Evolutionary conservation across 495 filamentous ascomycete species (phyloP), one percentile per base, ranked within the genome.

Genomic region (Xanthoparmelia taractica): DNA sequence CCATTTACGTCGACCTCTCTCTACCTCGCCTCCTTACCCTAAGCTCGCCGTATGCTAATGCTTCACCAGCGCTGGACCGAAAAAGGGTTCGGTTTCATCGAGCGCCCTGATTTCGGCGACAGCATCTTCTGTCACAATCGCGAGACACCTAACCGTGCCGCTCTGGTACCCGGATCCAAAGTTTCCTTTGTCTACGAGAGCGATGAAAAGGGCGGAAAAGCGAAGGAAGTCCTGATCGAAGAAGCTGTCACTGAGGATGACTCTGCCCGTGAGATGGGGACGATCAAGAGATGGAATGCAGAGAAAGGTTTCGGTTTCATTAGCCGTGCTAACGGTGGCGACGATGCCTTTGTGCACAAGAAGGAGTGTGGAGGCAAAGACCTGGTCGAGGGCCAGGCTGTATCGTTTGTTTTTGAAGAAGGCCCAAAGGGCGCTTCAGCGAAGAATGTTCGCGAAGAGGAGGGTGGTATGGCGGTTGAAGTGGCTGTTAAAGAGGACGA

Each of bases 261-360:
- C 10, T 8, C 38, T 37, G 40, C 38, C 13, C 61, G 61, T 11
- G 61, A 63, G 50, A 55, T 23, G 29, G 63, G 63, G 8, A 61
- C 58, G 6, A 37, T 65, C 47, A 62, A 65, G 58, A 59, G 47
- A 31, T 65, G 63, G 63, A 62, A 65, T 27, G 59, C 48, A 0
- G 63, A 65, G 52, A 65, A 65, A 45, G 63, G 63, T 2, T 65
- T 65, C 38, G 63, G 63, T 15, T 65, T 65, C 52, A 57, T 65
- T 38, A 37, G 48, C 20, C 63, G 63, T 41, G 18, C 33, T 45
- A 37, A 31, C 33, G 63, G 63, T 1, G 63, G 56, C 0, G 47
- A 54, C n/a, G 57, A 64, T 43, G 57, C 58, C 27, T 65, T 65
- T 37, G 63, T 62, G 8, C 63, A 65, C 38, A 61, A 61, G 34